These are phyloP conservation scores for Termitomyces sp. DNA, from an alignment of 768 basidiomycete species.

Conservation along the genomic window DNA sequence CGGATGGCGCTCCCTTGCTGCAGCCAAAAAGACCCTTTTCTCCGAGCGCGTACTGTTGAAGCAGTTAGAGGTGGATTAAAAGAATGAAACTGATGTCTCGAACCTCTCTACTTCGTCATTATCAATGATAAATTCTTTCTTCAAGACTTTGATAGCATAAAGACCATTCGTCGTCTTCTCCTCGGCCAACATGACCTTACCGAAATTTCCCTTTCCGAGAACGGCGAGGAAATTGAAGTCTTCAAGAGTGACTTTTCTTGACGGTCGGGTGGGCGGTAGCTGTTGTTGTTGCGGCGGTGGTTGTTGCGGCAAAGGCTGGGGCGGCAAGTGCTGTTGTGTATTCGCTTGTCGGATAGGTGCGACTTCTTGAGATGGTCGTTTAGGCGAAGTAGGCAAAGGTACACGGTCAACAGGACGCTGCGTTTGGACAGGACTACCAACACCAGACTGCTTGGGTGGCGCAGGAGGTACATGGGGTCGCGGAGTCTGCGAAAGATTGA, in stretches of 20 bases:
- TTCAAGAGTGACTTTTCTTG: constrained; percentile 91
- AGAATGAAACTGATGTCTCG: neutral
- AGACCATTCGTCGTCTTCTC: constrained; percentile 88
- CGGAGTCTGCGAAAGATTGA: constrained; percentile 5
- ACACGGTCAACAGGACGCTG: constrained; percentile 29
- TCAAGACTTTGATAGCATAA: constrained; percentile 99
- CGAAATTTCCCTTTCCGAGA: constrained; percentile 98
- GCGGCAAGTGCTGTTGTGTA: constrained; percentile 31
- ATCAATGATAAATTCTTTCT: constrained; percentile 99
- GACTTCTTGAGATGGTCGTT: constrained; percentile 28
- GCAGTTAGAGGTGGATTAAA: constrained; percentile 10
- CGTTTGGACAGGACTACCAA: constrained; percentile 25
- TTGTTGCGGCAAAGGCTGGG: neutral
- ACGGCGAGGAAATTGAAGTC: constrained; percentile 99
- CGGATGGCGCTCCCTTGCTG: constrained; percentile 95
- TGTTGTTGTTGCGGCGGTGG: constrained; percentile 28
- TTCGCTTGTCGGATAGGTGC: constrained; percentile 31
- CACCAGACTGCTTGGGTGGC: constrained; percentile 31
- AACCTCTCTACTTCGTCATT: constrained; percentile 99
- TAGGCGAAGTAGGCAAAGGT: constrained; percentile 21
- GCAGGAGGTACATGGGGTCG: constrained; percentile 24
- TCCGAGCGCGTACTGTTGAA: constrained; percentile 87
- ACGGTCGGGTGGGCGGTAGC: constrained; percentile 32
- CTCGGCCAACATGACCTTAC: constrained; percentile 99
- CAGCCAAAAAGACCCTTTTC: constrained; percentile 96